Evolutionary conservation across 352 stramenopile species (phyloP), one percentile per base, ranked within the genome.

Genomic region (Phytophthora niederhauseri): DNA sequence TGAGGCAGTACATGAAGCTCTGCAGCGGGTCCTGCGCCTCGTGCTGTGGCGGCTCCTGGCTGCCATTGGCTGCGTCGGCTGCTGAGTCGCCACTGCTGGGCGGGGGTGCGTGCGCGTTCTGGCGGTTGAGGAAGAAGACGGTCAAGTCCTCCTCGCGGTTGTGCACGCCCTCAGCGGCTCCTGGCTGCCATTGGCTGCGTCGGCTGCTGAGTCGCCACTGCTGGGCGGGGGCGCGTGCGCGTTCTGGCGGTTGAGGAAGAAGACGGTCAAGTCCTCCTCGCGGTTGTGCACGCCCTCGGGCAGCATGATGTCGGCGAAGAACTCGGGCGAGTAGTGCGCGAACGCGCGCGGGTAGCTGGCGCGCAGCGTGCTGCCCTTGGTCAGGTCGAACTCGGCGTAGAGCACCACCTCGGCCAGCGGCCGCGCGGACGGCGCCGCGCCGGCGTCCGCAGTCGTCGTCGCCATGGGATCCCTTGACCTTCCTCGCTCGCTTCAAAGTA

Each of bases 231-330:
- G 22, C 26, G 54, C 68, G 31, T 38, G 56, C 19, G 66, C 68
- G 45, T 66, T 75, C 60, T 87, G 74, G 36, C 88, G 83, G 66
- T 95, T 95, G 61, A 97, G 83, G 65, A 97, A 96, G 68, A 97
- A 97, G 52, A 95, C 85, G 36, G 89, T 97, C 19, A 87, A 89
- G 76, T 97, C 89, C 48, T 94, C 72, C 31, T 93, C 61, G 51
- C 89, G 89, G 72, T 97, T 97, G 81, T 97, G 89, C 64, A 94
- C 87, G 52, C 89, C 89, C 55, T 97, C 89, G 20, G 89, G 89
- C 26, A 97, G 68, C 89, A 97, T 97, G 31, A 91, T 86, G 61
- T 97, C 89, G 24, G 89, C 89, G 61, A 97, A 97, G 68, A 96
- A 97, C 77, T 97, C 89, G 70, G 87, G 78, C 58, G 87, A 92